Percentiles rank a stretch among this genome's conserved stretches.
Conservation (phyloP, 768 basidiomycete species). For the Leucosporidium scottii region DNA sequence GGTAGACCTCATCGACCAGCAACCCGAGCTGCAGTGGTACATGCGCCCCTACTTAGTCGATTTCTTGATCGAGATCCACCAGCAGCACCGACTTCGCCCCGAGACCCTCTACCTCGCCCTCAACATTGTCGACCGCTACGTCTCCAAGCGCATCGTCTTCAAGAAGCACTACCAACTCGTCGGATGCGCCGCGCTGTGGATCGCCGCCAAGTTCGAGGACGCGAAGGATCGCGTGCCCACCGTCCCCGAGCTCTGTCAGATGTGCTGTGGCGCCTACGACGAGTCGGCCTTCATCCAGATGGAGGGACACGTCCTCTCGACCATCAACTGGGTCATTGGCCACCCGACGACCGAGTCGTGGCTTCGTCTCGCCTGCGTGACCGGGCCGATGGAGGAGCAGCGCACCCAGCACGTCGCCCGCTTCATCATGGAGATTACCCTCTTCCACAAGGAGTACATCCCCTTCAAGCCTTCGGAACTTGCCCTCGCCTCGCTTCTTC, state of each 20-base stretch:
- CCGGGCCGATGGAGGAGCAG: constrained; percentile 61
- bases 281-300: constrained; percentile 97
- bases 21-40: constrained; percentile 97
- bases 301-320: constrained; percentile 94
- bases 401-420: constrained; percentile 92
- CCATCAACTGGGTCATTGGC: constrained; percentile 92
- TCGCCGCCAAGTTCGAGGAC: constrained; percentile 98
- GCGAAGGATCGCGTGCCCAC: constrained; percentile 97
- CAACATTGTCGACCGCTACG: constrained; percentile 98
- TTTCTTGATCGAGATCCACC: constrained; percentile 97
- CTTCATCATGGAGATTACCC: constrained; percentile 98
- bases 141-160: constrained; percentile 95
- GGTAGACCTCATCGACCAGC: constrained; percentile 95
- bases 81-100: constrained; percentile 92
- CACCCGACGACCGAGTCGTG: constrained; percentile 98
- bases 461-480: constrained; percentile 76
- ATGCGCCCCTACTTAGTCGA: constrained; percentile 99
- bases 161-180: constrained; percentile 99
- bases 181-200: constrained; percentile 97
- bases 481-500: constrained; percentile 78
- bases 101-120: constrained; percentile 97
- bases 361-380: constrained; percentile 58
- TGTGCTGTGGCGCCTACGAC: constrained; percentile 94
- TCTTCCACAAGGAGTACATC: constrained; percentile 94
- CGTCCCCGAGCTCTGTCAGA: constrained; percentile 84